Evolutionary conservation across 164 flowering plant genomes (phyloP).

Genomic region (Magnolia sinica): DNA sequence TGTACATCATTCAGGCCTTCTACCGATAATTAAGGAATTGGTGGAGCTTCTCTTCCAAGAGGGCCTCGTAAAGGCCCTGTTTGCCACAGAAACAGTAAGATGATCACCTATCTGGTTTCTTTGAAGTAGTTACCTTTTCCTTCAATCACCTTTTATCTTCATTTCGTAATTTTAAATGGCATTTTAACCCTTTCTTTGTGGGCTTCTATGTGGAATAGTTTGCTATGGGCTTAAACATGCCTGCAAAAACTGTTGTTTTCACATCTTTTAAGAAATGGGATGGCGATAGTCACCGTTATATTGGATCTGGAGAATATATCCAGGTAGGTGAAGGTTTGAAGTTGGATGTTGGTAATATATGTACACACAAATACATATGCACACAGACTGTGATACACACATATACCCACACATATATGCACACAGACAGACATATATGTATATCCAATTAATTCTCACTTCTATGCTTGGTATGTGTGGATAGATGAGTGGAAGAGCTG

Average conservation of each 20-base stretch:
- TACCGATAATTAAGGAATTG: constrained; percentile 91
- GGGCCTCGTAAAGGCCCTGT: constrained; percentile 96
- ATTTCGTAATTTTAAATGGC: neutral
- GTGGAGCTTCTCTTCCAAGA: constrained; percentile 99
- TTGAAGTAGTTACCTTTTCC: neutral
- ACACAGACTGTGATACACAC: too few relatives aligned
- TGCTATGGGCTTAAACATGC: constrained; percentile 99
- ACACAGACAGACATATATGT: neutral
- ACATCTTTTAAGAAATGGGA: constrained; percentile 95
- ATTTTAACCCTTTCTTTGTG: neutral
- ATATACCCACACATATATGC: neutral
- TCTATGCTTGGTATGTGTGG: neutral
- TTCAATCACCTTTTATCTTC: neutral
- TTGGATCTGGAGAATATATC: constrained; percentile 98
- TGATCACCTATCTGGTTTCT: neutral
- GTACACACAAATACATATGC: neutral
- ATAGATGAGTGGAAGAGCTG: constrained; percentile 99
- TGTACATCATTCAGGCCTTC: constrained; percentile 99
- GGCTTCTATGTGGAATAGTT: constrained; percentile 43
- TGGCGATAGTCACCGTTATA: constrained; percentile 92
- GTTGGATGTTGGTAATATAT: neutral
- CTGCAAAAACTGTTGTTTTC: constrained; percentile 98
- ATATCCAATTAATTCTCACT: neutral
- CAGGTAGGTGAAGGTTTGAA: constrained; percentile 60
- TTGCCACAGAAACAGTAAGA: constrained; percentile 98